Percentiles rank a stretch among this genome's conserved stretches.
phyloP scores from a whole-genome alignment of 352 stramenopile genomes.

The Pythium guiyangense region DNA sequence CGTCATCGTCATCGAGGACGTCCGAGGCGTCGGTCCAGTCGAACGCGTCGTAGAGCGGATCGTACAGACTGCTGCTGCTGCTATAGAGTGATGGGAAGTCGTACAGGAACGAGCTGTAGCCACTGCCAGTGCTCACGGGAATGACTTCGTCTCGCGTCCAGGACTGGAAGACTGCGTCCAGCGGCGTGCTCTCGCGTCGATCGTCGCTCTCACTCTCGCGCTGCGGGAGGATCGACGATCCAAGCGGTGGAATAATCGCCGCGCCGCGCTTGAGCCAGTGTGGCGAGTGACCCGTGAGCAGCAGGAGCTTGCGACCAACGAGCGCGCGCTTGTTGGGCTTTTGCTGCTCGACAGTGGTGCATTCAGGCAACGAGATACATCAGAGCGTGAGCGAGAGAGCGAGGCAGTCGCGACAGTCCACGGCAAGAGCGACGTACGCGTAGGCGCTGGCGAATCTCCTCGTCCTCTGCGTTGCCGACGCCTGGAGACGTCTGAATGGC shows the following conservation, averaged over 20 bases:
- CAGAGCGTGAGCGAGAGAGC: background rate
- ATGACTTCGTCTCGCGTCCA: slow-evolving; percentile 17
- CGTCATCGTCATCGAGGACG: slow-evolving; percentile 1
- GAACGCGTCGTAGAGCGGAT: slow-evolving; percentile 9
- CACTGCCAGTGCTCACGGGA: background rate
- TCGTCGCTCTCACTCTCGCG: background rate
- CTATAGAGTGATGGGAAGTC: slow-evolving; percentile 7
- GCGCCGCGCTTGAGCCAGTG: slow-evolving; percentile 25
- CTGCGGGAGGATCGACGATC: slow-evolving; percentile 22
- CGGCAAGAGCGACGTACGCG: slow-evolving; percentile 2
- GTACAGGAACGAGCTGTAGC: slow-evolving; percentile 14
- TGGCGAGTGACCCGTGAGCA: slow-evolving; percentile 9
- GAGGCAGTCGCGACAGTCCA: no score
- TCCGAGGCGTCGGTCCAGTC: slow-evolving; percentile 5
- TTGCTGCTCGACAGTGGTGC: background rate
- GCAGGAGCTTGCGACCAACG: slow-evolving; percentile 14
- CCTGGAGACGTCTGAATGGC: background rate
- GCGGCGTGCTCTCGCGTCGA: background rate
- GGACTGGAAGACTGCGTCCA: slow-evolving; percentile 16
- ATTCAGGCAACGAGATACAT: background rate
- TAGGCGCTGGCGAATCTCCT: slow-evolving; percentile 17
- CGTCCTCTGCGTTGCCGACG: slow-evolving; percentile 19
- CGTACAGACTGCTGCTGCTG: background rate
- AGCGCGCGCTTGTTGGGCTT: slow-evolving; percentile 10
- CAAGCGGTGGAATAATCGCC: slow-evolving; percentile 28